Evolutionary conservation across 2,329 filamentous ascomycete genomes (phyloP).

Genomic region (Fusarium kyushuense): DNA sequence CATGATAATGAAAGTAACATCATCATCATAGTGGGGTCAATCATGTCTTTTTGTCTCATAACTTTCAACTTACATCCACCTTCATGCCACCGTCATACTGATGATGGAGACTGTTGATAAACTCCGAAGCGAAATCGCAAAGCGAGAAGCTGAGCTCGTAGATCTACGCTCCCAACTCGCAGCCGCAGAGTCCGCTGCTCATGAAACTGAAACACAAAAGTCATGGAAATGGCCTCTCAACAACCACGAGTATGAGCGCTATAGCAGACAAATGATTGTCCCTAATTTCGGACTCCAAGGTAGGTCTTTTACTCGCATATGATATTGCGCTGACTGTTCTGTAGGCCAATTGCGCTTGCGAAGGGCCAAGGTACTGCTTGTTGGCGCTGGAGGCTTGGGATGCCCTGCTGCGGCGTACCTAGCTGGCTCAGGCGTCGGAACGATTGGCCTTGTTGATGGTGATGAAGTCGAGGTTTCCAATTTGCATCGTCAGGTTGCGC

Average conservation of each 20-base stretch:
- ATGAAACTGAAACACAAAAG: slow-evolving; percentile 18
- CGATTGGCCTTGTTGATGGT: slow-evolving; percentile 85
- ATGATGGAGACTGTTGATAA: slow-evolving; percentile 55
- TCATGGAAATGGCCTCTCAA: slow-evolving; percentile 74
- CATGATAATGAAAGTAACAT: neutral
- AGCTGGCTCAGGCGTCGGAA: slow-evolving; percentile 87
- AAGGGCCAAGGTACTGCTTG: slow-evolving; percentile 77
- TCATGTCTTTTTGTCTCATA: neutral
- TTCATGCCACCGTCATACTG: neutral
- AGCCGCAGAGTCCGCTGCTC: slow-evolving; percentile 52
- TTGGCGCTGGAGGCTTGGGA: slow-evolving; percentile 90
- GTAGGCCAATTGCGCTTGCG: slow-evolving; percentile 82
- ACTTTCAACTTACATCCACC: slow-evolving; percentile 1
- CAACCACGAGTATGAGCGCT: slow-evolving; percentile 82
- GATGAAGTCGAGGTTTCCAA: slow-evolving; percentile 92
- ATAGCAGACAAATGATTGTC: slow-evolving; percentile 91
- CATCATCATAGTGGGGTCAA: slow-evolving; percentile 16
- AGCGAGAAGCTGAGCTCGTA: slow-evolving; percentile 62
- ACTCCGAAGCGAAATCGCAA: slow-evolving; percentile 61
- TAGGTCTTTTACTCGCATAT: slow-evolving; percentile 43
- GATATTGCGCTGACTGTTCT: neutral
- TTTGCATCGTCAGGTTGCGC: slow-evolving; percentile 90
- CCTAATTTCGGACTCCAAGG: slow-evolving; percentile 82
- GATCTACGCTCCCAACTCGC: slow-evolving; percentile 60
- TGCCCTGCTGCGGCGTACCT: slow-evolving; percentile 95